Evolutionary conservation across 2,329 filamentous ascomycete species (phyloP), one percentile per base, ranked within the genome.

Genomic region (Pyricularia sp.): DNA sequence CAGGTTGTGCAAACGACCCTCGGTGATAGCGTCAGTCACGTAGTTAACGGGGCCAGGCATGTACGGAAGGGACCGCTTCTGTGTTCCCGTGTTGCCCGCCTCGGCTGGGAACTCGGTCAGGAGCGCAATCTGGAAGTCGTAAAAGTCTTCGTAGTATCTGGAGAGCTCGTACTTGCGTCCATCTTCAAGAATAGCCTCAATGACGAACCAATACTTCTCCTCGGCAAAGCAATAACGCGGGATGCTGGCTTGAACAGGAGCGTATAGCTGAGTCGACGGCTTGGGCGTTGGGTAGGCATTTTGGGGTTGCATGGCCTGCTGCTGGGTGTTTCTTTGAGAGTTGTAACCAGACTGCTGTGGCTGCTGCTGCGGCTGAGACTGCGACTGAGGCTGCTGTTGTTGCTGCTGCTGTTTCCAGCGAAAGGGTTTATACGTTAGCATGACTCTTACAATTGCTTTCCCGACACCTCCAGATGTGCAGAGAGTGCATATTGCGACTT

Each of bases 11-110:
- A 95, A 88, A 73, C 95, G 89, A 31, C 93, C 94, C 76, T 97
- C 94, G 23, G 94, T 97, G 74, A 99, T 97, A 50, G 92, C 92
- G 76, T 98, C 94, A n/a, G 94, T 99, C 69, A 98, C 94, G 79
- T 97, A 97, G 72, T 94, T 97, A 71, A 99, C 94, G 3, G 95
- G 95, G 6, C 95, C 95, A 11, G 95, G 95, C 95, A 99, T 99
- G 78, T 97, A 98, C 1, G 95, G 95, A 14, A 99, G 81, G 10
- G 91, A 93, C 69, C 95, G 90, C 76, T 91, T 90, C 75, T 93
- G 89, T 66, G 85, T 86, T 64, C 90, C 90, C 23, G 90, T 91
- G 75, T 96, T 95, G 68, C 95, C 95, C 55, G 95, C 94, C 79
- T 98, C 95, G 50, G 92, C 89, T 26, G 95, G 94, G 76, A 97